Base-by-base conservation (phyloP, 73 alveolate species). In the Paramecium sonneborni region DNA sequence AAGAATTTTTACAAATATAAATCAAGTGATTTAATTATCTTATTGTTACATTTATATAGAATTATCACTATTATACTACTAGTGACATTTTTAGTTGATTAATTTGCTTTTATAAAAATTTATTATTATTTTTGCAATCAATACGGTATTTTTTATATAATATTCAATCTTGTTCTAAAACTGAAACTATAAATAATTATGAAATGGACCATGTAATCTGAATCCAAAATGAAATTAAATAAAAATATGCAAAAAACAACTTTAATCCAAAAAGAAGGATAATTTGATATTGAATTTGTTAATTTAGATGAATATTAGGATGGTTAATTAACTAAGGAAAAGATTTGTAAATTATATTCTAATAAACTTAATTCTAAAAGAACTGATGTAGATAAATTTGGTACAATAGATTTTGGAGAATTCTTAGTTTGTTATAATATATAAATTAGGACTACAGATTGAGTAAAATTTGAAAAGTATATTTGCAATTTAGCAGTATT, bases 341-440 rank as follows among this genome's bases (percentile, higher is more conserved):
- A 62, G 44, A 26, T 62, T 15, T 24, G 20, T 6, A 62, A 30
- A 62, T 43, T 62, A 10, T 62, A 62, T 32, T 30, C 44, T 1
- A 62, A 62, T 32, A 8, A 26, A 24, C 24, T 62, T 32, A 44
- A 62, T 32, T 62, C 84, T 23, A 62, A 62, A 62, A 62, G 20
- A 26, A 44, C 84, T 43, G 90, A 79, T 79, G 43, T 79, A 0
- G 90, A 79, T 43, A 39, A 79, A 39, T 41, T 74, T 44, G 90
- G 90, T 15, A 46, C 69, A 43, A 79, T 79, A 43, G 90, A 79
- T 79, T 79, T 79, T 18, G 46, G 55, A 11, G 90, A 79, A 44
- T 79, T 79, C 21, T 6, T 79, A 20, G 72, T 79, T n/a, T 7
- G 90, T 76, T 24, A 43, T 41, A 0, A 79, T 26, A 41, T 74